These are phyloP conservation scores for Pythium myriotylum DNA, from an alignment of 352 stramenopile species.

Conservation along the genomic window DNA sequence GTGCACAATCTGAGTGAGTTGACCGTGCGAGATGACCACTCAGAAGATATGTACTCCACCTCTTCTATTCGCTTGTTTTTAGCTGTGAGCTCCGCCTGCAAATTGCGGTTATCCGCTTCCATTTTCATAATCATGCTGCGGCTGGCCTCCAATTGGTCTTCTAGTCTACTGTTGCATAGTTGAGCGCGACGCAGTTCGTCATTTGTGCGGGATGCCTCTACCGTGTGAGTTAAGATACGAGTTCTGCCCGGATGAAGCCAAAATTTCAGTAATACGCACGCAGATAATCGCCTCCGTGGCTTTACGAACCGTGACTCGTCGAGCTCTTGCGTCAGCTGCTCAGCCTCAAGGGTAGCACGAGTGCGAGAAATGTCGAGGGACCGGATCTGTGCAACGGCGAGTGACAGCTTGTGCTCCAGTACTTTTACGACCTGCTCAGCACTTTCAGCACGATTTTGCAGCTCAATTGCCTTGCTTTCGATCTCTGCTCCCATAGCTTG, in stretches of 20 bases:
- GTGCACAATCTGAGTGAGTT: too few species aligned
- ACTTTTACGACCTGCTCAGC: conserved; percentile 46
- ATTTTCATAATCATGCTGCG: conserved; percentile 12
- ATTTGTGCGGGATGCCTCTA: conserved; percentile 25
- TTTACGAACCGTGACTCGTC: conserved; percentile 27
- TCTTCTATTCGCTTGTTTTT: conserved; percentile 36
- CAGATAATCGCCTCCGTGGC: too few species aligned
- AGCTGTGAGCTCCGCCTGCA: conserved; percentile 23
- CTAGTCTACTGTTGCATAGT: conserved; percentile 15
- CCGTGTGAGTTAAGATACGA: conserved; percentile 22
- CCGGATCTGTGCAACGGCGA: conserved; percentile 37
- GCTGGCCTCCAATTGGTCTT: conserved; percentile 32
- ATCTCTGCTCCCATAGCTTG: conserved; percentile 52
- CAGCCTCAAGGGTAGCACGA: conserved; percentile 34
- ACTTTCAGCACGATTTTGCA: conserved; percentile 41
- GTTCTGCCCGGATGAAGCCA: too few species aligned
- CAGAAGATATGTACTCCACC: conserved; percentile 9
- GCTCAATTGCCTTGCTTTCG: conserved; percentile 35
- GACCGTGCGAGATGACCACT: too few species aligned
- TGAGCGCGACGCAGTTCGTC: conserved; percentile 26
- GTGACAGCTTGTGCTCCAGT: conserved; percentile 38
- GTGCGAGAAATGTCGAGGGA: conserved; percentile 43
- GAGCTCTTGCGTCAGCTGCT: conserved; percentile 38
- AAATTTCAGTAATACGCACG: too few species aligned
- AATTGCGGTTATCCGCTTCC: conserved; percentile 12